phyloP scores from a whole-genome alignment of 805 yeast genomes.

The Metschnikowia continentalis region DNA sequence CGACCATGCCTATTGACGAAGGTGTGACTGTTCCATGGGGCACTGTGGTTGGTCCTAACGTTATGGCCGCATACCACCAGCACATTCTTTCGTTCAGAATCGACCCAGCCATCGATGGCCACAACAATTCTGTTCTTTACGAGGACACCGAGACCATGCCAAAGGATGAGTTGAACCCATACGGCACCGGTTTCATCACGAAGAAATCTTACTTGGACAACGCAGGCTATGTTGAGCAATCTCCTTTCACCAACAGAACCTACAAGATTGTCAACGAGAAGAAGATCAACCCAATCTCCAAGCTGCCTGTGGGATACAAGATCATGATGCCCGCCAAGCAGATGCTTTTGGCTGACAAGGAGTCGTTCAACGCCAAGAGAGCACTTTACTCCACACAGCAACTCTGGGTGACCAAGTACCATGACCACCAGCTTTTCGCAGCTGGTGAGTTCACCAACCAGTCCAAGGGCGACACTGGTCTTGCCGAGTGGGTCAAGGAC shows the following conservation, averaged over 20 bases:
- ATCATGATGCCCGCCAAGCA: conserved; percentile 70
- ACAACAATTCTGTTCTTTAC: conserved; percentile 65
- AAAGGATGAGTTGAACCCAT: conserved; percentile 52
- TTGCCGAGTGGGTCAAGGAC: conserved; percentile 68
- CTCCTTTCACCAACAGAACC: conserved; percentile 71
- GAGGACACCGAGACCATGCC: conserved; percentile 67
- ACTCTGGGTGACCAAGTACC: conserved; percentile 77
- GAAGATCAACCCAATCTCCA: conserved; percentile 62
- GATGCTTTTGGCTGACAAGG: conserved; percentile 63
- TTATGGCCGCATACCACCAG: conserved; percentile 81
- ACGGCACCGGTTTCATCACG: conserved; percentile 64
- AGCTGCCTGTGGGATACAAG: conserved; percentile 74
- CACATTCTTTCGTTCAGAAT: conserved; percentile 75
- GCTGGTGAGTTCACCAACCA: conserved; percentile 88
- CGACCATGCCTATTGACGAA: conserved; percentile 78
- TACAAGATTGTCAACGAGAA: conserved; percentile 73
- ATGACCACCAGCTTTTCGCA: conserved; percentile 67
- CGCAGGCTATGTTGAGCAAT: conserved; percentile 67
- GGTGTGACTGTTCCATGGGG: conserved; percentile 67
- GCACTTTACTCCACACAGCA: conserved; percentile 75
- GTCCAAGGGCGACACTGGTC: conserved; percentile 65
- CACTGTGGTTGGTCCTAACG: conserved; percentile 74
- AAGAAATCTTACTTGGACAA: conserved; percentile 64
- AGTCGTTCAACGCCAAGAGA: conserved; percentile 63
- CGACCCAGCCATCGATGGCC: conserved; percentile 81